A percentile compares a stretch with the other conserved stretches of the same genome.
These are phyloP conservation scores for Polymyxa betae DNA, from an alignment of 208 protist species.

Conservation along the genomic window DNA sequence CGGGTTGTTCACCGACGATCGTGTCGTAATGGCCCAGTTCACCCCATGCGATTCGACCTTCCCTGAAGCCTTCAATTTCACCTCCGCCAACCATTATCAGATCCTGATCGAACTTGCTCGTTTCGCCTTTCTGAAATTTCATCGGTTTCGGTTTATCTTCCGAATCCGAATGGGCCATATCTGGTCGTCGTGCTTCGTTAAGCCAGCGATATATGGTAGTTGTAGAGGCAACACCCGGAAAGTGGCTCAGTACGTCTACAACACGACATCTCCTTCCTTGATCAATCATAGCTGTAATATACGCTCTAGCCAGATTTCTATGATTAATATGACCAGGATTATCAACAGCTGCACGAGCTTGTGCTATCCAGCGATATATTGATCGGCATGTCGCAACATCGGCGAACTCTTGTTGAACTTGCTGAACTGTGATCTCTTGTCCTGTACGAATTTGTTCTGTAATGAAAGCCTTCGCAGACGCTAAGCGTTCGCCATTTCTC, in stretches of 20 bases:
- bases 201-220: constrained; percentile 47
- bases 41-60: no score
- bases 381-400: constrained; percentile 42
- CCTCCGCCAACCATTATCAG: neutral
- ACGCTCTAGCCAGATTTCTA: neutral
- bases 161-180: no score
- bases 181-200: constrained; percentile 10
- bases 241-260: constrained; percentile 8
- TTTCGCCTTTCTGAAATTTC: neutral
- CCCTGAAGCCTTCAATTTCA: neutral
- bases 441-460: neutral
- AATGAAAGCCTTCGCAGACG: constrained; percentile 46
- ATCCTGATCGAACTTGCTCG: neutral
- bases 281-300: neutral
- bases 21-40: neutral
- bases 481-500: constrained; percentile 10
- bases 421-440: constrained; percentile 52
- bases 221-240: constrained; percentile 21
- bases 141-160: no score
- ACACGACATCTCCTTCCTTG: neutral
- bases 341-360: constrained; percentile 2
- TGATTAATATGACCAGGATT: constrained; percentile 47
- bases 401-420: constrained; percentile 51
- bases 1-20: constrained; percentile 12
- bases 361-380: constrained; percentile 36